Conservation (phyloP, 495 filamentous ascomycete species). For the Podospora didyma region DNA sequence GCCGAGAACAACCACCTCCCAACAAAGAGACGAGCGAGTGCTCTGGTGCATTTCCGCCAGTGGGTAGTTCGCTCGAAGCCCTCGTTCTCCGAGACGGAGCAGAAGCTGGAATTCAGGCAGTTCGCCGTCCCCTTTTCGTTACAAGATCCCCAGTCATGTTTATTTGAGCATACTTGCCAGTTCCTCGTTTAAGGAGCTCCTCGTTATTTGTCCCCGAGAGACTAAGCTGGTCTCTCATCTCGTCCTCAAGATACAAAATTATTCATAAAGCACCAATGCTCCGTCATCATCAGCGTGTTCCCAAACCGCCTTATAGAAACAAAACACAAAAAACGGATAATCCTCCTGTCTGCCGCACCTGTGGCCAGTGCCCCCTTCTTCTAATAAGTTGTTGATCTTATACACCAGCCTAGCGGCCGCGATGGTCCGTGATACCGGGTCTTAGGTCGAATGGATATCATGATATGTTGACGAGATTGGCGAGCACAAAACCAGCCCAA, state of each 20-base stretch:
- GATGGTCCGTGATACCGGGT: not conserved
- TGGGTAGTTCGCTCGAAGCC: too few species aligned
- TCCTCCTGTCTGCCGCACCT: not conserved
- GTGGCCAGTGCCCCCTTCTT: slow-evolving; percentile 2
- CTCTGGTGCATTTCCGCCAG: too few species aligned
- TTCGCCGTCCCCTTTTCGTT: too few species aligned
- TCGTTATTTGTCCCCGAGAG: not conserved
- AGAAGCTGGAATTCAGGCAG: too few species aligned
- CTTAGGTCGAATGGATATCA: not conserved
- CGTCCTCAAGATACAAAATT: slow-evolving; percentile 4
- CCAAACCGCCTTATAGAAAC: not conserved
- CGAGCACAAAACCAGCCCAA: not conserved
- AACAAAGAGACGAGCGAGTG: too few species aligned
- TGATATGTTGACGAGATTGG: not conserved
- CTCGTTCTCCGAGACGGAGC: too few species aligned
- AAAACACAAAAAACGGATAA: not conserved
- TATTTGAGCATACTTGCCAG: too few species aligned
- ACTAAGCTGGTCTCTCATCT: not conserved
- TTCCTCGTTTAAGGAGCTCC: not conserved
- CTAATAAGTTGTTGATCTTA: not conserved
- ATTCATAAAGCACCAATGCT: not conserved
- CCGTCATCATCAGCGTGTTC: not conserved
- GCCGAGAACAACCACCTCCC: too few species aligned
- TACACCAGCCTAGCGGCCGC: not conserved
- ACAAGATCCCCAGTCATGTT: too few species aligned